phyloP scores from a whole-genome alignment of 1,139 yeast genomes.

The Yamadazyma jaroonii region DNA sequence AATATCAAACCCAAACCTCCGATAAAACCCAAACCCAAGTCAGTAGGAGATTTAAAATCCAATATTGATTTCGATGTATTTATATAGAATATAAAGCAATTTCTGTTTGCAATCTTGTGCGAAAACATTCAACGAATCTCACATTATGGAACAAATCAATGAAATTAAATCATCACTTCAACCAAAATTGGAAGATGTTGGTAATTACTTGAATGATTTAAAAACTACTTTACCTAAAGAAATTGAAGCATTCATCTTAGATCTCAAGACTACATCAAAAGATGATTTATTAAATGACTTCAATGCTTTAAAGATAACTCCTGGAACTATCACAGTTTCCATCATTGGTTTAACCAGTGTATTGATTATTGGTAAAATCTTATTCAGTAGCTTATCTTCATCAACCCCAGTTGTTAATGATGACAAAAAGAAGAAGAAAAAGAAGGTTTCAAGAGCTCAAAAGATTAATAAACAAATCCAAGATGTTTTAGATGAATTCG shows the following conservation, averaged over 20 bases:
- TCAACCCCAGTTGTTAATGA: neutral
- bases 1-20: slow-evolving; percentile 20
- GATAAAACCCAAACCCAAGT: slow-evolving; percentile 25
- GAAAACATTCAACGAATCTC: neutral
- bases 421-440: slow-evolving; percentile 22
- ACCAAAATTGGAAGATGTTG: slow-evolving; percentile 11
- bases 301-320: slow-evolving; percentile 27
- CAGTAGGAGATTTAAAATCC: slow-evolving; percentile 25
- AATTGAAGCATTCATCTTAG: slow-evolving; percentile 11
- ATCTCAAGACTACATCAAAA: slow-evolving; percentile 9
- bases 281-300: slow-evolving; percentile 32
- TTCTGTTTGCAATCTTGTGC: neutral
- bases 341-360: slow-evolving; percentile 31
- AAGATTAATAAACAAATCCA: slow-evolving; percentile 42
- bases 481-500: slow-evolving; percentile 40
- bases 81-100: slow-evolving; percentile 14
- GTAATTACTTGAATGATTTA: slow-evolving; percentile 7
- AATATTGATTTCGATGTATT: slow-evolving; percentile 35
- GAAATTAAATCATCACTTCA: slow-evolving; percentile 11
- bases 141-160: slow-evolving; percentile 9
- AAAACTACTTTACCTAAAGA: slow-evolving; percentile 10
- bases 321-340: slow-evolving; percentile 34
- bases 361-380: slow-evolving; percentile 17
- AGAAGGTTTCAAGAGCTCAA: slow-evolving; percentile 43
- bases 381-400: slow-evolving; percentile 13